Conservation (phyloP, 345 rosid genomes). For the Citrus cavaleriei region DNA sequence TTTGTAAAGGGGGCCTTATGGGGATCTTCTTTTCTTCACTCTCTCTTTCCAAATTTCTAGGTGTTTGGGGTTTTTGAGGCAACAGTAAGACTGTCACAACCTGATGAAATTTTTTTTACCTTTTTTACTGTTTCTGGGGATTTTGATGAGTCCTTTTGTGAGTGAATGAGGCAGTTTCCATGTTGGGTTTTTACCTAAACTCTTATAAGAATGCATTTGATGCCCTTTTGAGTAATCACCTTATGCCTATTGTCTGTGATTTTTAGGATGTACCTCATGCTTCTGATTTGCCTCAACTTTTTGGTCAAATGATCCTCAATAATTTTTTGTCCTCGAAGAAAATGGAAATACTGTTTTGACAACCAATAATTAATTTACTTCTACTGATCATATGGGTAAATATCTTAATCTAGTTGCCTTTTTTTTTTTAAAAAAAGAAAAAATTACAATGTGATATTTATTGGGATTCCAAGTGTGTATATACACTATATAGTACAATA, state of each 20-base stretch:
- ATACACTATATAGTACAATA: too few relatives aligned
- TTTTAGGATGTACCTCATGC: background rate
- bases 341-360: background rate
- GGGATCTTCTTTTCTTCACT: background rate
- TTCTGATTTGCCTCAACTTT: background rate
- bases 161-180: background rate
- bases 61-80: background rate
- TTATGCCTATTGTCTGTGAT: constrained; percentile 1
- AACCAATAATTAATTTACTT: background rate
- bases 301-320: background rate
- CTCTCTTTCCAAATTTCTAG: background rate
- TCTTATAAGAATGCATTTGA: background rate
- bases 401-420: background rate
- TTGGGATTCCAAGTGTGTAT: too few relatives aligned
- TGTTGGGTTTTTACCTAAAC: background rate
- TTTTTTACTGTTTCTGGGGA: background rate
- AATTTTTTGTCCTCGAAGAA: background rate
- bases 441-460: too few relatives aligned
- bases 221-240: background rate
- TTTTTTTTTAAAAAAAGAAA: too few relatives aligned
- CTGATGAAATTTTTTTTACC: too few relatives aligned
- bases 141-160: background rate
- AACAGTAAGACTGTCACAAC: background rate
- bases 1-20: background rate
- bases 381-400: background rate